Evolutionary conservation across 2,329 filamentous ascomycete species (phyloP).

Genomic region (Clonostachys solani): DNA sequence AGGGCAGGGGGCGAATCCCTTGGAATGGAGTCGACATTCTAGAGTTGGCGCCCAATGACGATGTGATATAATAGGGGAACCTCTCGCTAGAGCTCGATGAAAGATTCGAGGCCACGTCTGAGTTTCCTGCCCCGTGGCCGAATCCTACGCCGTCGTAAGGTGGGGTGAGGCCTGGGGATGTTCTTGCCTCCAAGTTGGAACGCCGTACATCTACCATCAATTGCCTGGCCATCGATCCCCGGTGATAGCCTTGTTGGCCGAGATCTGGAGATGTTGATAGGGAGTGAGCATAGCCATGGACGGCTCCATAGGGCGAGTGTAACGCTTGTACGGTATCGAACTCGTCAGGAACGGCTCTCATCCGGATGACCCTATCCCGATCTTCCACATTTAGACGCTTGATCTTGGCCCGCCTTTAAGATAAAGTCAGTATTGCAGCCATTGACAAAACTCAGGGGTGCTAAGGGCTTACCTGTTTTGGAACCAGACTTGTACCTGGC

Average conservation of each 20-base stretch:
- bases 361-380: slow-evolving; percentile 67
- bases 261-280: slow-evolving; percentile 45
- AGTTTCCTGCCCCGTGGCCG: slow-evolving; percentile 45
- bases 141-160: slow-evolving; percentile 66
- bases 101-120: slow-evolving; percentile 54
- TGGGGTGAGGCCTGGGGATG: slow-evolving; percentile 64
- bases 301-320: slow-evolving; percentile 62
- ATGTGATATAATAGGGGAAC: slow-evolving; percentile 30
- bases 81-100: slow-evolving; percentile 51
- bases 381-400: slow-evolving; percentile 69
- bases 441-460: background rate
- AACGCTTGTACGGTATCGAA: slow-evolving; percentile 68
- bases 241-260: slow-evolving; percentile 23
- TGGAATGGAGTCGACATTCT: background rate
- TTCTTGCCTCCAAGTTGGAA: slow-evolving; percentile 58
- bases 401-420: slow-evolving; percentile 60
- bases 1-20: slow-evolving; percentile 45
- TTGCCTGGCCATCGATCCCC: slow-evolving; percentile 56
- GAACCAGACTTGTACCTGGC: slow-evolving; percentile 98
- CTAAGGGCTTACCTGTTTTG: slow-evolving; percentile 74
- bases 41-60: slow-evolving; percentile 30
- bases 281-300: slow-evolving; percentile 44
- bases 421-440: slow-evolving; percentile 8
- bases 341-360: slow-evolving; percentile 66
- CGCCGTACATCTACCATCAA: slow-evolving; percentile 66